phyloP scores from a whole-genome alignment of 495 filamentous ascomycete genomes.

The Xylaria palmicola region DNA sequence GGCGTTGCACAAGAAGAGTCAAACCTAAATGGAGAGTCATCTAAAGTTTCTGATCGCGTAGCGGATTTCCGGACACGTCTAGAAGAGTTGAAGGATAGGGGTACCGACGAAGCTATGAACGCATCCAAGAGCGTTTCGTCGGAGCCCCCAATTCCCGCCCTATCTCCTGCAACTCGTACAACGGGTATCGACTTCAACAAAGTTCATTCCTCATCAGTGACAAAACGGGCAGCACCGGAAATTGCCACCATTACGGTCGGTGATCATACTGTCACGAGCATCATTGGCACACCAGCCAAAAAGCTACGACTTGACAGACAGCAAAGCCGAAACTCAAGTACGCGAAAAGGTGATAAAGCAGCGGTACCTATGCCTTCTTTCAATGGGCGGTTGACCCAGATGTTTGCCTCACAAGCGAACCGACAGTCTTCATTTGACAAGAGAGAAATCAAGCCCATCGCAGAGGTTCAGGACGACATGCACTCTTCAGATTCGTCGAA shows the following conservation, averaged over 20 bases:
- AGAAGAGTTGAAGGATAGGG: slow-evolving; percentile 16
- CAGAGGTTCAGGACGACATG: slow-evolving; percentile 23
- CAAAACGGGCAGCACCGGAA: slow-evolving; percentile 63
- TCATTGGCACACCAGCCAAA: slow-evolving; percentile 47
- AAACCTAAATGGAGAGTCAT: neutral
- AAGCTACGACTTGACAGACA: slow-evolving; percentile 30
- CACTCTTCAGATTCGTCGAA: slow-evolving; percentile 30
- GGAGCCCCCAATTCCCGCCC: slow-evolving; percentile 34
- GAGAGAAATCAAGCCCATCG: slow-evolving; percentile 20
- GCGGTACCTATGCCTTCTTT: slow-evolving; percentile 50
- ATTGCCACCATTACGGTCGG: slow-evolving; percentile 89
- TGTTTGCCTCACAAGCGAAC: slow-evolving; percentile 74
- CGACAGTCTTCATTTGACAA: slow-evolving; percentile 22
- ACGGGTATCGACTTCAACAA: slow-evolving; percentile 21
- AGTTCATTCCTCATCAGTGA: slow-evolving; percentile 25
- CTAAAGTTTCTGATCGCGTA: slow-evolving; percentile 11
- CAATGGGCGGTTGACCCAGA: slow-evolving; percentile 61
- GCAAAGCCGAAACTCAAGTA: slow-evolving; percentile 4
- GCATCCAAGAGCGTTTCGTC: slow-evolving; percentile 4
- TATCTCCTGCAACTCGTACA: slow-evolving; percentile 41
- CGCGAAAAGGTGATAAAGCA: slow-evolving; percentile 20
- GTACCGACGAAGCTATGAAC: neutral
- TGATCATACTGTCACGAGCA: slow-evolving; percentile 64
- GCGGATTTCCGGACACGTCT: slow-evolving; percentile 24
- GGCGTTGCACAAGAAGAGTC: slow-evolving; percentile 12